Base-by-base conservation (phyloP, 805 yeast species). In the Tetrapisispora pingtungensis region DNA sequence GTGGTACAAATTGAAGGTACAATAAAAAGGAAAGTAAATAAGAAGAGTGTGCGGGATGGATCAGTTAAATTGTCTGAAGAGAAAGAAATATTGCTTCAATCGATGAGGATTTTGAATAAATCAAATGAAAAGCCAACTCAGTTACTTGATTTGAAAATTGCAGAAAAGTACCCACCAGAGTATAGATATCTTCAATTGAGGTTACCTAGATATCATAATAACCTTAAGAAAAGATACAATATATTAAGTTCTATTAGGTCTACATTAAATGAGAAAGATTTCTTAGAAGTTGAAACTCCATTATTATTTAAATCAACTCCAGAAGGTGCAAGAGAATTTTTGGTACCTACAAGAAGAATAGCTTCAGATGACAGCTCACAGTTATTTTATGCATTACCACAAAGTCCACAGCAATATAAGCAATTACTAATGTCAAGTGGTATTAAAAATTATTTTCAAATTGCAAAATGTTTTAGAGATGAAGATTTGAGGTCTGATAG, bases 341-440 rank as follows among this genome's bases (percentile, higher is more conserved):
- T 93, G 40, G 97, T 93, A 0, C 98, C 98, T 1, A 86, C 97
- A 0, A 72, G 97, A 51, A 66, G 73, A 14, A 58, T 66, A 1
- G 64, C 65, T 2, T 65, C 69, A 24, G 35, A 37, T 24, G 44
- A 44, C 13, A 34, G 36, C 3, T 26, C 45, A 12, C 52, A 55
- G 8, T 57, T 64, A 17, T 83, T 84, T 62, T 93, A 90, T 61
- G 97, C 98, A 0, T 69, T 93, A 26, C 97, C 97, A 0, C 99
- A 93, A 62, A 86, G 96, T 14, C 99, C 98, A 0, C 99, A 93
- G 60, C 98, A 93, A 59, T 93, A 90, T 59, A 93, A 93, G 59
- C 98, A 93, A 64, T 69, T 93, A 34, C 68, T 93, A 30, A 93
- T 93, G 88, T 95, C 97, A 1, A 81, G 95, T 34, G 98, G 98